These are phyloP conservation scores for Nepenthes gracilis DNA, from an alignment of 148 eudicot genomes.

Conservation along the genomic window DNA sequence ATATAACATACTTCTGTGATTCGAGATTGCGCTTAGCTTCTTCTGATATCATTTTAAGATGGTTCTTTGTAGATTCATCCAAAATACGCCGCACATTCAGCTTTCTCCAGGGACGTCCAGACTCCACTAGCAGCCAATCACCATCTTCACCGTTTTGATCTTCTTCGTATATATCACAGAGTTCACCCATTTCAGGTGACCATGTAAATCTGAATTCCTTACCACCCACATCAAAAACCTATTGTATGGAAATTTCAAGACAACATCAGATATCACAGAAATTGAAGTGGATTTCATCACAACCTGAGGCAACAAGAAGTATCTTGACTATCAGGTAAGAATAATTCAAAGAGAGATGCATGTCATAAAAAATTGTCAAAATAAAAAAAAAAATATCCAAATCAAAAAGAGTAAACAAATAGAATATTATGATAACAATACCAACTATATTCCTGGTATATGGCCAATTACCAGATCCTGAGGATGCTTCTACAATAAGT, in stretches of 20 bases:
- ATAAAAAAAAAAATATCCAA: no score
- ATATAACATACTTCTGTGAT: slow-evolving; percentile 65
- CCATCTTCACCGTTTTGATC: slow-evolving; percentile 78
- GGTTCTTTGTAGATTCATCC: slow-evolving; percentile 87
- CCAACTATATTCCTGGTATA: no score
- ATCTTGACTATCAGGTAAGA: background rate
- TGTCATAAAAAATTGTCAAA: no score
- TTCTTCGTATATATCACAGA: slow-evolving; percentile 90
- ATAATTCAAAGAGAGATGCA: no score
- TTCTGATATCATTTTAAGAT: slow-evolving; percentile 80
- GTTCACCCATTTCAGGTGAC: slow-evolving; percentile 54
- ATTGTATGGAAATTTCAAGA: background rate
- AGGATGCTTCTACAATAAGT: no score
- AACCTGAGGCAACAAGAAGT: background rate
- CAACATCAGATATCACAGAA: background rate
- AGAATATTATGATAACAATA: no score
- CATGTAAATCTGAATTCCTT: slow-evolving; percentile 82
- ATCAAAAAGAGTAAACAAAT: no score
- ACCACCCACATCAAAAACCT: slow-evolving; percentile 89
- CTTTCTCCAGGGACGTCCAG: slow-evolving; percentile 89
- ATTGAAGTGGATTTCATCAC: background rate
- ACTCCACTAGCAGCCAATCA: slow-evolving; percentile 84
- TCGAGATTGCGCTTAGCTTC: slow-evolving; percentile 61
- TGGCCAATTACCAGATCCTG: no score
- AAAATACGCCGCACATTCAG: slow-evolving; percentile 71